A percentile compares a stretch with the other conserved stretches of the same genome.
Evolutionary conservation across 208 protist species (phyloP).

Genomic region (Blechomonas ayalai): DNA sequence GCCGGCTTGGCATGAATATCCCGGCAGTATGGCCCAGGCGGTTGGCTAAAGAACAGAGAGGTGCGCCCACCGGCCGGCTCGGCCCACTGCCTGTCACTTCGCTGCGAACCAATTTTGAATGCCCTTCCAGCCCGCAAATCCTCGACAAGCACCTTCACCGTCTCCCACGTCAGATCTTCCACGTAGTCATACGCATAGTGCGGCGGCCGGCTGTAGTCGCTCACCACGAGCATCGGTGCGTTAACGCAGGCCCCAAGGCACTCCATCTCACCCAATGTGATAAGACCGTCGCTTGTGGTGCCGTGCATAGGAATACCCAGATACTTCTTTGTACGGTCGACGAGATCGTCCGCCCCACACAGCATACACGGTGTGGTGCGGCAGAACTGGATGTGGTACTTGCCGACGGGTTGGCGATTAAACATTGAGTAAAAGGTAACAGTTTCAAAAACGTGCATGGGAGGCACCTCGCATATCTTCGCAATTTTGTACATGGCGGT

Average conservation of each 20-base stretch:
- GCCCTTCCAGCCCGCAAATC: constrained; percentile 64
- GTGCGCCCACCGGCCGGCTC: constrained; percentile 78
- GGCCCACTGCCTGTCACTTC: constrained; percentile 50
- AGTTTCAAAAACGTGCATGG: constrained; percentile 89
- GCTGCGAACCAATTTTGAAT: constrained; percentile 70
- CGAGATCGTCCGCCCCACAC: constrained; percentile 82
- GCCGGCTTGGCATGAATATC: constrained; percentile 53
- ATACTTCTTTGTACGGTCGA: constrained; percentile 72
- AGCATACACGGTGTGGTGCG: constrained; percentile 92
- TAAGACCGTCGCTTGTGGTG: constrained; percentile 77
- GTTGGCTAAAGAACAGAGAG: constrained; percentile 80
- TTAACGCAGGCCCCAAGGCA: constrained; percentile 93
- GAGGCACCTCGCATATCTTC: constrained; percentile 87
- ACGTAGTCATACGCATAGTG: constrained; percentile 86
- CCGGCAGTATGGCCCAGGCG: constrained; percentile 79
- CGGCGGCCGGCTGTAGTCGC: constrained; percentile 88
- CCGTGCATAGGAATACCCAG: constrained; percentile 81
- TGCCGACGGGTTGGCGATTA: constrained; percentile 91
- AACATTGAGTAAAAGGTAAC: constrained; percentile 95
- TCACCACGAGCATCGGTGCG: constrained; percentile 91
- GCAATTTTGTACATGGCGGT: constrained; percentile 94
- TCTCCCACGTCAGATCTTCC: constrained; percentile 88
- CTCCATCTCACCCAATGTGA: constrained; percentile 93
- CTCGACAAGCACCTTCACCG: constrained; percentile 73
- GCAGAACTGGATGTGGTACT: constrained; percentile 93